A percentile compares a stretch with the other conserved stretches of the same genome.
These are phyloP conservation scores for Chenopodium suecicum DNA, from an alignment of 148 eudicot species.

Conservation along the genomic window DNA sequence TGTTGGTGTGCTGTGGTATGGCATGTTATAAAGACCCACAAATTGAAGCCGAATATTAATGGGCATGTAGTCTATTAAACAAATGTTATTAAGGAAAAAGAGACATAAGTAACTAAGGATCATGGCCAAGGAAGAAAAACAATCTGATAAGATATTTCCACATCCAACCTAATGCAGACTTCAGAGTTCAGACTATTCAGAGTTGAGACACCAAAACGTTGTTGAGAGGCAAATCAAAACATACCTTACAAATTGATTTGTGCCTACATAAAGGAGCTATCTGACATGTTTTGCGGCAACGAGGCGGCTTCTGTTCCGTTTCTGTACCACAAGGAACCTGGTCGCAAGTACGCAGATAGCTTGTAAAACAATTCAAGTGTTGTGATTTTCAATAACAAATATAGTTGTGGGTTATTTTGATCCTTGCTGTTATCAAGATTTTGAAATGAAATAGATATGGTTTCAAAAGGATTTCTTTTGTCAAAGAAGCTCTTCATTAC, in stretches of 20 bases:
- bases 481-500: too few relatives aligned
- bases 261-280: constrained; percentile 80
- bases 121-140: not conserved
- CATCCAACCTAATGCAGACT: not conserved
- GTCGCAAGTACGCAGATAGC: constrained; percentile 17
- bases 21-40: not conserved
- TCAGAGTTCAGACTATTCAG: not conserved
- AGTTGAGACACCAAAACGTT: constrained; percentile 10
- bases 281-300: constrained; percentile 72
- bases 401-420: too few relatives aligned
- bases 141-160: not conserved
- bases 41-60: not conserved
- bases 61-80: not conserved
- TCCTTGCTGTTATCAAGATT: too few relatives aligned
- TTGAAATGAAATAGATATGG: too few relatives aligned
- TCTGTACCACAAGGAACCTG: constrained; percentile 99
- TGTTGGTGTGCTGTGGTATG: not conserved
- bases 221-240: constrained; percentile 1
- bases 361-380: not conserved
- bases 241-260: constrained; percentile 61
- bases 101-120: not conserved
- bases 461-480: too few relatives aligned
- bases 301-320: constrained; percentile 87
- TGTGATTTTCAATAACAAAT: not conserved
- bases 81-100: not conserved